Conservation (phyloP, 129 eudicot genomes). For the Mikania micrantha region DNA sequence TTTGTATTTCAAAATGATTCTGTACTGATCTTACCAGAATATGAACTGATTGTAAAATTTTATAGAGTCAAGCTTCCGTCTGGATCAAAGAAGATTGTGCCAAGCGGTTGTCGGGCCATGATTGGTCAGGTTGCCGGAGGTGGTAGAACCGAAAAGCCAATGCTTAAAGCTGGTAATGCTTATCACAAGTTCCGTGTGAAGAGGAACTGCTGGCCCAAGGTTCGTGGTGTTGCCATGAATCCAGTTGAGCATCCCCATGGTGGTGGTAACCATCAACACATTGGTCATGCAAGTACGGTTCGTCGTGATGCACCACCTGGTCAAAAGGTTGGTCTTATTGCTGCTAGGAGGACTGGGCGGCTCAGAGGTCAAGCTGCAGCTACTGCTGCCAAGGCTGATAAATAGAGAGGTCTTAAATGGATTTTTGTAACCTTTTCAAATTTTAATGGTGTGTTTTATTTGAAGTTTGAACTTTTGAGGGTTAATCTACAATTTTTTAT, state of each 20-base stretch:
- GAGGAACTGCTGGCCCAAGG: slow-evolving; percentile 66
- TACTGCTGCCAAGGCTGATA: slow-evolving; percentile 49
- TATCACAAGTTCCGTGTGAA: slow-evolving; percentile 53
- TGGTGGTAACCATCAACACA: slow-evolving; percentile 99
- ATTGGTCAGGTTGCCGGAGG: slow-evolving; percentile 78
- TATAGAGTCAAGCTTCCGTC: slow-evolving; percentile 59
- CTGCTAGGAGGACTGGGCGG: slow-evolving; percentile 51
- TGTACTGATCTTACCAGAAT: not conserved
- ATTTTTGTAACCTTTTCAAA: not conserved
- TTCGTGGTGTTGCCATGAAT: slow-evolving; percentile 69
- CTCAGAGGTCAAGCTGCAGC: slow-evolving; percentile 80
- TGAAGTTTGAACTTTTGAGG: not conserved
- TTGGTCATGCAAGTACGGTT: slow-evolving; percentile 92
- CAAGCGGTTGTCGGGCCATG: slow-evolving; percentile 61
- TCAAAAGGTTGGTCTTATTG: slow-evolving; percentile 57
- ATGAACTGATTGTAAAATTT: not conserved
- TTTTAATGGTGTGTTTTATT: slow-evolving; percentile 13
- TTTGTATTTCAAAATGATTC: not conserved
- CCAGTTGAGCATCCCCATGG: slow-evolving; percentile 99
- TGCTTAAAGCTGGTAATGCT: slow-evolving; percentile 55
- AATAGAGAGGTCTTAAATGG: slow-evolving; percentile 11
- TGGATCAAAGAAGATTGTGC: slow-evolving; percentile 55
- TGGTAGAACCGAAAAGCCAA: slow-evolving; percentile 74
- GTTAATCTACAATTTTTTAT: slow-evolving; percentile 11
- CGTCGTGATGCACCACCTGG: slow-evolving; percentile 90